Evolutionary conservation across 1,284 basidiomycete genomes (phyloP).

Genomic region (Fomitopsis schrenkii): DNA sequence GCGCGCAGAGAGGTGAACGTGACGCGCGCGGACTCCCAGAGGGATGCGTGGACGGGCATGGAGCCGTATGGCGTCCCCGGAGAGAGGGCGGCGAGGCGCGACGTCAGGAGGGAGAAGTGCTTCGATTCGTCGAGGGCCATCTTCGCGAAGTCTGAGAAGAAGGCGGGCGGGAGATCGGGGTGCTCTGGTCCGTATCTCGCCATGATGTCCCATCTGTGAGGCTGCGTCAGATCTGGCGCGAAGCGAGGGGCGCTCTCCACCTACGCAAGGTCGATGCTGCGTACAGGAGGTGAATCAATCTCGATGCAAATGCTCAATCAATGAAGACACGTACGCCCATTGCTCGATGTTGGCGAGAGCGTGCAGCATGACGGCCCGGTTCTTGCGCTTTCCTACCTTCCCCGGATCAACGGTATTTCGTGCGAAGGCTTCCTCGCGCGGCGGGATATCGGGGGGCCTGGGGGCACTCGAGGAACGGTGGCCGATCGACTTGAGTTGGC

Average conservation of each 20-base stretch:
- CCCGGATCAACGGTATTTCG: conserved; percentile 59
- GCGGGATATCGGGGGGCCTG: conserved; percentile 64
- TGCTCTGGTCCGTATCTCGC: conserved; percentile 68
- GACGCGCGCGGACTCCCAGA: conserved; percentile 80
- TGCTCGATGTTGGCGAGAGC: conserved; percentile 90
- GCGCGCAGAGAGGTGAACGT: conserved; percentile 73
- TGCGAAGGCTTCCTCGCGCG: conserved; percentile 50
- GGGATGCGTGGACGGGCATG: conserved; percentile 69
- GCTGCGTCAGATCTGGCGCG: conserved; percentile 3
- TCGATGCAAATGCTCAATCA: neutral
- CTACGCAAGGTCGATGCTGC: conserved; percentile 72
- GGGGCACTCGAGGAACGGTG: conserved; percentile 48
- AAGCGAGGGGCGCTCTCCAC: conserved; percentile 19
- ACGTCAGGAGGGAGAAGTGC: conserved; percentile 61
- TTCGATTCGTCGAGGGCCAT: conserved; percentile 88
- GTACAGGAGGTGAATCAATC: conserved; percentile 1
- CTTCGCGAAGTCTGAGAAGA: conserved; percentile 77
- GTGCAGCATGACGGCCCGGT: conserved; percentile 73
- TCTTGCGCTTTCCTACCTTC: conserved; percentile 61
- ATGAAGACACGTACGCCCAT: conserved; percentile 69
- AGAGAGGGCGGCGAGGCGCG: conserved; percentile 58
- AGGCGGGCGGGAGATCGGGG: conserved; percentile 63
- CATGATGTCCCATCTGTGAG: conserved; percentile 76
- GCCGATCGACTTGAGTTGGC: conserved; percentile 63
- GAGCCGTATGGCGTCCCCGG: conserved; percentile 74